phyloP scores from a whole-genome alignment of 495 filamentous ascomycete genomes.

The Penicillium silybi region DNA sequence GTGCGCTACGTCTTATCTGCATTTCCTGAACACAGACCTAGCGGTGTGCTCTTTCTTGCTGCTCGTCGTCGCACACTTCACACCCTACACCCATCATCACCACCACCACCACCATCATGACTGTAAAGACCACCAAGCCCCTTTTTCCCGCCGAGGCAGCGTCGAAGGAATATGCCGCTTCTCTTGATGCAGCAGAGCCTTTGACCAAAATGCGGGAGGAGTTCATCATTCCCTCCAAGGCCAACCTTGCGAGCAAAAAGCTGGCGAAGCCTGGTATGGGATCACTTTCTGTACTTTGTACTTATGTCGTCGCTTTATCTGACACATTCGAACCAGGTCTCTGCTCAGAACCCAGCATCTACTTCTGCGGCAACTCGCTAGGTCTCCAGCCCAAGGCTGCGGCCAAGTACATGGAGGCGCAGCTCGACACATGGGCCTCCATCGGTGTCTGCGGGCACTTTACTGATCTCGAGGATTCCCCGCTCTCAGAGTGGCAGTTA shows the following conservation, averaged over 20 bases:
- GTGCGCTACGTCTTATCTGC: constrained; percentile 2
- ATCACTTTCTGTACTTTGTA: neutral
- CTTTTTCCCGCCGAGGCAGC: constrained; percentile 34
- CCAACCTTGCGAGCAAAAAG: constrained; percentile 65
- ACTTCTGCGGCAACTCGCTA: constrained; percentile 93
- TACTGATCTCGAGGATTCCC: constrained; percentile 67
- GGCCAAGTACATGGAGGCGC: constrained; percentile 64
- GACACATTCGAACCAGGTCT: constrained; percentile 27
- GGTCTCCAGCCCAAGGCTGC: constrained; percentile 83
- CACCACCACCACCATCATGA: constrained; percentile 6
- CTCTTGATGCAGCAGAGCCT: constrained; percentile 65
- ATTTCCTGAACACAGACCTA: neutral
- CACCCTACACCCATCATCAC: neutral
- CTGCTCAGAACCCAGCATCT: constrained; percentile 56
- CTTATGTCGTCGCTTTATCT: neutral
- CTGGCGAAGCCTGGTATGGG: constrained; percentile 49
- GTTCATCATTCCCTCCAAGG: constrained; percentile 81
- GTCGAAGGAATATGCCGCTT: constrained; percentile 53
- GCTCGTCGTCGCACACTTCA: neutral
- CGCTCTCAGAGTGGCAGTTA: constrained; percentile 74
- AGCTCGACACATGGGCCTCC: constrained; percentile 82
- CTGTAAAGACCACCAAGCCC: constrained; percentile 24
- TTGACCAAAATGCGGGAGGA: constrained; percentile 64
- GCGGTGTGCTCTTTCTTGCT: neutral
- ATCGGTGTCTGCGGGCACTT: constrained; percentile 93